Evolutionary conservation across 371 early-diverging fungal genomes (phyloP), one percentile per base, ranked within the genome.

Genomic region (Coemansia sp.): DNA sequence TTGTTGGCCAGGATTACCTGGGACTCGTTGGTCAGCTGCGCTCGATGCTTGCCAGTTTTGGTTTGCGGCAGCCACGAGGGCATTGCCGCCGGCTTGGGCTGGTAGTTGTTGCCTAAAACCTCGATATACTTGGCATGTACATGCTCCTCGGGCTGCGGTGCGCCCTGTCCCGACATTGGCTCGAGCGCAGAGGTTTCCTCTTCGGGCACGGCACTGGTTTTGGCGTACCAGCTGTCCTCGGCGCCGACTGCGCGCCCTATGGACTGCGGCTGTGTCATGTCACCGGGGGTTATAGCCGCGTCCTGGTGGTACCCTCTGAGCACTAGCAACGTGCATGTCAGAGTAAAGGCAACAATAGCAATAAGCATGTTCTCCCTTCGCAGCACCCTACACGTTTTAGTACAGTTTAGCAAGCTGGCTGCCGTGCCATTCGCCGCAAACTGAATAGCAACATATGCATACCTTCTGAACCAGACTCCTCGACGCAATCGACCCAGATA

Each of bases 41-140:
- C 49, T 1, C 16, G 20, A 6, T 45, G 39, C 36, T 7, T 16
- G 42, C 39, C 32, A 10, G 13, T 10, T n/a, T n/a, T 56, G 30
- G 20, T 47, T 1, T 47, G 30, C 0, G 63, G 73, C 50, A 64
- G 69, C 73, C 68, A 73, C 9, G 73, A 68, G 14, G 73, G 68
- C 68, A 68, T 68, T 26, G 65, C 8, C 5, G 41, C 55, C 30
- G 53, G n/a, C 32, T 63, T 60, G 11, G 73, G 73, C 13, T 36
- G 45, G 55, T 68, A 68, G n/a, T 53, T 16, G 39, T 49, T 53
- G 5, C 65, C 69, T 8, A 73, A 55, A 0, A 68, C 73, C 34
- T 73, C 68, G 5, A 73, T 64, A 10, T 68, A 63, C 8, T 50
- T 51, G 32, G 55, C 14, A 4, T 32, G 8, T 8, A 6, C 32